Evolutionary conservation across 768 basidiomycete genomes (phyloP), one percentile per base, ranked within the genome.

Genomic region (Phanerochaete carnosa): DNA sequence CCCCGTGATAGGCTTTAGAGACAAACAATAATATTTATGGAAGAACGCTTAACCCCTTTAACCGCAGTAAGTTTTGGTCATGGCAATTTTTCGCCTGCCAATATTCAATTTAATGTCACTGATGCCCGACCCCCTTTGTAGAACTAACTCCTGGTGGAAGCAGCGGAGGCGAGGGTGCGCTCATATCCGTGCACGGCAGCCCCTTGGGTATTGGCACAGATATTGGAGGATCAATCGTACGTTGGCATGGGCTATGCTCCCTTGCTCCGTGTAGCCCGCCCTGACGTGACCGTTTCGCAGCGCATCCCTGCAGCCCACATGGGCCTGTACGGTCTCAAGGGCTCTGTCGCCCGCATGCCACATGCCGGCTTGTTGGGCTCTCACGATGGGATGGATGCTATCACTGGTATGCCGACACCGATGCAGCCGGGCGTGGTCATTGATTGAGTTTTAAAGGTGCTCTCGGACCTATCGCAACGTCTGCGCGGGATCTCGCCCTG

Each of bases 121-220:
- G 47, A 32, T 55, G 15, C 58, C 11, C 50, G 50, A 12, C 50
- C 28, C n/a, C 15, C 58, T 58, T 39, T 29, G 54, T 59, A 69
- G 70, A 65, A 3, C 70, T 79, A 39, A 79, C 58, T 2, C 83
- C 79, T 59, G 94, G 94, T 22, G 94, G 94, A 5, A 90, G 87
- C 63, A 88, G 88, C 23, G 93, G 94, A n/a, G 94, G 94, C 30
- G 95, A 95, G 73, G 90, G 77, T 0, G 93, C 91, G 12, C 70
- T 95, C 39, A 77, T 96, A 30, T 85, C 88, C 0, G 81, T 89
- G 77, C 88, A 92, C 65, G 94, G 92, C 13, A 83, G 89, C 5
- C 87, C 87, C 0, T 66, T 94, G 9, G 94, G 95, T 0, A 78
- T 93, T 55, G 95, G 95, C n/a, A 83, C 83, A 22, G 93, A 94